phyloP scores from a whole-genome alignment of 495 filamentous ascomycete genomes.

The Pyronema omphalodes region DNA sequence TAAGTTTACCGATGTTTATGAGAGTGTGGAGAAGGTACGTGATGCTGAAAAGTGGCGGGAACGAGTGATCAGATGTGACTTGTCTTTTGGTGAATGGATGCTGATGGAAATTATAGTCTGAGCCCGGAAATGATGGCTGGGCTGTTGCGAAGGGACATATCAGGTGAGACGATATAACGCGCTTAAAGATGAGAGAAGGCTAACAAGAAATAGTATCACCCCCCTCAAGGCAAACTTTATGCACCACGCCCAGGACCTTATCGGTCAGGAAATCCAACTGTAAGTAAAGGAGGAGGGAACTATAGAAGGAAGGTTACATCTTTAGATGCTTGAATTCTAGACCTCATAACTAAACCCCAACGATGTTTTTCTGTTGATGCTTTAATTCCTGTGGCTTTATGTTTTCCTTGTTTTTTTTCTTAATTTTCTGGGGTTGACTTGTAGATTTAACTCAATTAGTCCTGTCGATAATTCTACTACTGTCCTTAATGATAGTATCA shows the following conservation, averaged over 20 bases:
- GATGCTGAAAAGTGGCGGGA: background rate
- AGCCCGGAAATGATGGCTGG: conserved; percentile 88
- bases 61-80: too few relatives aligned
- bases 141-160: conserved; percentile 72
- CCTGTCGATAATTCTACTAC: background rate
- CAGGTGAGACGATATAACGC: conserved; percentile 35
- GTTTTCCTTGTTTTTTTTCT: conserved; percentile 1
- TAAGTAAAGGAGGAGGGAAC: conserved; percentile 39
- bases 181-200: background rate
- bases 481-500: background rate
- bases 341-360: background rate
- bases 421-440: conserved; percentile 2
- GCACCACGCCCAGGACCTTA: conserved; percentile 44
- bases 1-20: conserved; percentile 65
- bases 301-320: conserved; percentile 10
- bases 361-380: background rate
- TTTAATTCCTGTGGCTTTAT: background rate
- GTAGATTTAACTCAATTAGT: background rate
- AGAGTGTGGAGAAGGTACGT: conserved; percentile 49
- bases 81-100: too few relatives aligned
- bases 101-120: conserved; percentile 23
- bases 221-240: conserved; percentile 84
- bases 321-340: background rate
- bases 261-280: conserved; percentile 61
- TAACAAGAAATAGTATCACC: conserved; percentile 44